A percentile compares a stretch with the other conserved stretches of the same genome.
These are phyloP conservation scores for Fusarium siculi DNA, from an alignment of 2,329 filamentous ascomycete genomes.

Conservation along the genomic window DNA sequence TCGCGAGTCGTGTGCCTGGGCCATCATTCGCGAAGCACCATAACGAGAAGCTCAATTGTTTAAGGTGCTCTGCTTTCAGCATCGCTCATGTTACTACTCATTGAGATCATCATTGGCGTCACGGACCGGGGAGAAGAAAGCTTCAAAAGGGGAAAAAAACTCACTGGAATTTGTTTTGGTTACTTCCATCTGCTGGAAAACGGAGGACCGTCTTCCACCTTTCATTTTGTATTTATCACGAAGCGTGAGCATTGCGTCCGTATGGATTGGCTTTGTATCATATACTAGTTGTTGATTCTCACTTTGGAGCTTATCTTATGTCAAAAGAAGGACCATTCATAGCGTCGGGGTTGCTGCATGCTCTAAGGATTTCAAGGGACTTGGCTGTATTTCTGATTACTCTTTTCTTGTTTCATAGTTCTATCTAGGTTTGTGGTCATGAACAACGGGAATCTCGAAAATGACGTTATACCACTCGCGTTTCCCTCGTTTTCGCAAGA, in stretches of 20 bases:
- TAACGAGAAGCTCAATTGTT: slow-evolving; percentile 3
- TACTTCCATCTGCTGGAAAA: not conserved
- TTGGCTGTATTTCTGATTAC: slow-evolving; percentile 9
- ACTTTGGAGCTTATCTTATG: slow-evolving; percentile 21
- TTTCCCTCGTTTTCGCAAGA: not conserved
- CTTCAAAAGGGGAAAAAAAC: not conserved
- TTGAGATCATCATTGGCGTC: slow-evolving; percentile 36
- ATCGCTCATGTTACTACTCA: slow-evolving; percentile 22
- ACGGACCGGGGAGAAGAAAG: slow-evolving; percentile 23
- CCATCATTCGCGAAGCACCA: slow-evolving; percentile 28
- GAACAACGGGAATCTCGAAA: slow-evolving; percentile 39
- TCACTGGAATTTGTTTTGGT: slow-evolving; percentile 1
- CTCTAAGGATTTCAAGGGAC: slow-evolving; percentile 18
- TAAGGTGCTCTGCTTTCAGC: slow-evolving; percentile 2
- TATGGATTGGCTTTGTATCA: slow-evolving; percentile 26
- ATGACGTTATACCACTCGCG: slow-evolving; percentile 23
- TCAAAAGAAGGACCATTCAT: slow-evolving; percentile 40
- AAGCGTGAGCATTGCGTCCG: slow-evolving; percentile 32
- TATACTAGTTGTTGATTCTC: slow-evolving; percentile 14
- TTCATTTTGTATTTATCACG: slow-evolving; percentile 34
- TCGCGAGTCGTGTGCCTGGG: slow-evolving; percentile 34
- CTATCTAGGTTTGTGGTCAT: slow-evolving; percentile 37
- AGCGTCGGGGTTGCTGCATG: slow-evolving; percentile 41
- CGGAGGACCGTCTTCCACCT: slow-evolving; percentile 1
- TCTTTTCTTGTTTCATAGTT: slow-evolving; percentile 21